These are phyloP conservation scores for Medicago ruthenica DNA, from an alignment of 306 rosid species.

Conservation along the genomic window DNA sequence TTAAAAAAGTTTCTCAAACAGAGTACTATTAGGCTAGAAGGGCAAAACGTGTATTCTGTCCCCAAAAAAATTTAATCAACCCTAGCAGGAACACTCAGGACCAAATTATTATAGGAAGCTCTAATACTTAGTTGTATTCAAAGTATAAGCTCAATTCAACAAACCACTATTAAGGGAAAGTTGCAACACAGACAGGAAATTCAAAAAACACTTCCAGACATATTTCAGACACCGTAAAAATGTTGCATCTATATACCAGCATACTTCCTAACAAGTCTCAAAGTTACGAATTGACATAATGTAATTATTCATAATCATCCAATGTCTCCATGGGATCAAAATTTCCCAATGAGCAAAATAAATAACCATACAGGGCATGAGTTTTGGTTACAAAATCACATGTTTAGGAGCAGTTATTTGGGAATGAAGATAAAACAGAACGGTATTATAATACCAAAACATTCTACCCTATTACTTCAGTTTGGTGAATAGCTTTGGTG, in stretches of 20 bases:
- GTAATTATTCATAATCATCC: conserved; percentile 51
- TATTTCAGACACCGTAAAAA: neutral
- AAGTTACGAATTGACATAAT: conserved; percentile 37
- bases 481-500: conserved; percentile 69
- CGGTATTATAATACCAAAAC: conserved; percentile 40
- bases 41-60: no score
- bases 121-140: no score
- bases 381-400: conserved; percentile 46
- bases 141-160: neutral
- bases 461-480: conserved; percentile 58
- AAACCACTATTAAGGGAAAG: neutral
- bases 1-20: no score
- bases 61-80: no score
- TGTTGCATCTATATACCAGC: neutral
- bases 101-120: no score
- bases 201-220: neutral
- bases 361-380: conserved; percentile 26
- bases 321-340: conserved; percentile 46
- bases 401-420: conserved; percentile 38
- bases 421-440: conserved; percentile 40
- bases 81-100: neutral
- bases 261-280: conserved; percentile 31
- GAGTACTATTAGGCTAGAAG: no score
- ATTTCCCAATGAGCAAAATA: conserved; percentile 37
- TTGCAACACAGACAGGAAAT: neutral